These are phyloP conservation scores for Sphagnurus paluster DNA, from an alignment of 1,284 basidiomycete species.

Conservation along the genomic window DNA sequence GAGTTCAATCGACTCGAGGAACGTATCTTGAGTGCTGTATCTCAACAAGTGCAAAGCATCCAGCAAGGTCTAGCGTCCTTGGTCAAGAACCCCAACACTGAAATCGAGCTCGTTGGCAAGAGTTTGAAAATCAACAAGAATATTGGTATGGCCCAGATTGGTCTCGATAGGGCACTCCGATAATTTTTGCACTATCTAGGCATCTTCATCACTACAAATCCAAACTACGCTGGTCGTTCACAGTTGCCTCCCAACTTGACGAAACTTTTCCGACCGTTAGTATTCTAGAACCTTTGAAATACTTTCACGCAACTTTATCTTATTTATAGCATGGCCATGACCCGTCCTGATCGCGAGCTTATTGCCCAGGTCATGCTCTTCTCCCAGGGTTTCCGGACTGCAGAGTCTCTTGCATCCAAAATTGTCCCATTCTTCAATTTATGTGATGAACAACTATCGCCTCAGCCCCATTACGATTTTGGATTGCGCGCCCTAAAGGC, in stretches of 20 bases:
- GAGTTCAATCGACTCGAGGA: slow-evolving; percentile 99
- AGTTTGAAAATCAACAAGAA: slow-evolving; percentile 91
- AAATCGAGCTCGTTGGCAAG: slow-evolving; percentile 97
- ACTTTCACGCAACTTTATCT: neutral
- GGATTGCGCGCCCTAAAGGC: slow-evolving; percentile 97
- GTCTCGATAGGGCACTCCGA: slow-evolving; percentile 3
- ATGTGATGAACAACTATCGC: slow-evolving; percentile 94
- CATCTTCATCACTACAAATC: slow-evolving; percentile 98
- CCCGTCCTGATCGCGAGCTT: slow-evolving; percentile 94
- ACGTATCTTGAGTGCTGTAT: slow-evolving; percentile 96
- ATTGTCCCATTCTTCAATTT: slow-evolving; percentile 99
- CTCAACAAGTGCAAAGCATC: slow-evolving; percentile 98
- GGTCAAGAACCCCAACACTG: slow-evolving; percentile 79
- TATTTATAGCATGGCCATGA: slow-evolving; percentile 93
- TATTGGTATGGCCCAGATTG: slow-evolving; percentile 84
- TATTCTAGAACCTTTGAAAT: slow-evolving; percentile 18
- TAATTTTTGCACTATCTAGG: slow-evolving; percentile 39
- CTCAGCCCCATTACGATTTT: slow-evolving; percentile 99
- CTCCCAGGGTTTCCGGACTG: slow-evolving; percentile 98
- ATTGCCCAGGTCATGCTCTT: slow-evolving; percentile 99
- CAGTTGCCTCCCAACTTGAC: slow-evolving; percentile 97
- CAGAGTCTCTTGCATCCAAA: slow-evolving; percentile 94
- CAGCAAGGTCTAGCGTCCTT: slow-evolving; percentile 90
- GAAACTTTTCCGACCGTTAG: slow-evolving; percentile 89
- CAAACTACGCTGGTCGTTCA: slow-evolving; percentile 97